Evolutionary conservation across 768 basidiomycete species (phyloP).

Genomic region (Suillus bovinus): DNA sequence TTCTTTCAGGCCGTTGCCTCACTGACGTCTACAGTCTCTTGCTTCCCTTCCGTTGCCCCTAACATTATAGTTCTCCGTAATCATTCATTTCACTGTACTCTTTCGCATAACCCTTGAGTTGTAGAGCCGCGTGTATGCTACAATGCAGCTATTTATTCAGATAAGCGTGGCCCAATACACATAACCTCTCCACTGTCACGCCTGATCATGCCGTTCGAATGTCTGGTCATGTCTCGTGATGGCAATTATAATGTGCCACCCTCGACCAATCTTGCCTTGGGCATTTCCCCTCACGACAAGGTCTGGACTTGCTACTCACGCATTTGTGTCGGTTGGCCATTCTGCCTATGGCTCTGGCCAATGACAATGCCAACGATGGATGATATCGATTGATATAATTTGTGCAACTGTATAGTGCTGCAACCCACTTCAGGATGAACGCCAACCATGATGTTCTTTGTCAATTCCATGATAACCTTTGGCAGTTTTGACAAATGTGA

Average conservation of each 20-base stretch:
- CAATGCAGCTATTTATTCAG: slow-evolving; percentile 10
- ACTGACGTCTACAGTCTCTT: slow-evolving; percentile 6
- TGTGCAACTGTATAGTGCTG: neutral
- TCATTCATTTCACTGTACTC: slow-evolving; percentile 9
- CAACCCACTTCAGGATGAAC: neutral
- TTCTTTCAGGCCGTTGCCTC: neutral
- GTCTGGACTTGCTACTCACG: no score
- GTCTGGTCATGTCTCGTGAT: neutral
- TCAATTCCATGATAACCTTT: neutral
- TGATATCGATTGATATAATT: neutral
- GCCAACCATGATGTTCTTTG: neutral
- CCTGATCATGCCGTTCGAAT: neutral
- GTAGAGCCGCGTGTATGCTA: slow-evolving; percentile 15
- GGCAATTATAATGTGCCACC: neutral
- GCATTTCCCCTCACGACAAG: neutral
- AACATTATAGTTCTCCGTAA: slow-evolving; percentile 18
- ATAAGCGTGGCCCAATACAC: slow-evolving; percentile 1
- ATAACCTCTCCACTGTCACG: neutral
- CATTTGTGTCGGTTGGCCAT: neutral
- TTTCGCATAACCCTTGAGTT: neutral
- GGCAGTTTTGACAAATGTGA: neutral
- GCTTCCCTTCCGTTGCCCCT: slow-evolving; percentile 6
- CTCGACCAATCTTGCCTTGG: neutral
- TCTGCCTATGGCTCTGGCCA: neutral
- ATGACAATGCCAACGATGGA: neutral